Base-by-base conservation (phyloP, 495 filamentous ascomycete species). In the Penicillium macrosclerotiorum region DNA sequence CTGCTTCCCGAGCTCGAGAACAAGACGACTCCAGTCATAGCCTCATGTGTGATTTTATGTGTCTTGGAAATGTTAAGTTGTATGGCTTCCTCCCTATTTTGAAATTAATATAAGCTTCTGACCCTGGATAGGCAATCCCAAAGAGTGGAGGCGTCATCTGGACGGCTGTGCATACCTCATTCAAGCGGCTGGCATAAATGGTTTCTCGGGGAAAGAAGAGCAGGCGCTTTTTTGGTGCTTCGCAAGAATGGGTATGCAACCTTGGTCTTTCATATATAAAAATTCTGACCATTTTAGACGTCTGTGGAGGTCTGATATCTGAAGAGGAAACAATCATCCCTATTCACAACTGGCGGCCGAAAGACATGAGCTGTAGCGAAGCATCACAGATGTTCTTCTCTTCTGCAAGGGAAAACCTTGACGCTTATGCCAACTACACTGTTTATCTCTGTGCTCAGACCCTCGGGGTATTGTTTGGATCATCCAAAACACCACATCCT, bases 221-320 rank as follows among this genome's bases (percentile, higher is more conserved):
- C 68, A 73, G 44, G 71, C 68, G 0, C 52, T 72, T 2, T 75
- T 73, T 38, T 75, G 72, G 72, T 75, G 72, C 42, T 73, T 69
- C 47, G 72, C 70, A 8, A 37, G 70, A 18, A 75, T 75, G 72
- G 71, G 71, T 67, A 55, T n/a, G 52, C 11, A 1, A 8, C 2
- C 4, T 26, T 20, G 6, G 3, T 5, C 20, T 13, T n/a, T 18
- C 26, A 11, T 3, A 6, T 25, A 19, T 3, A 0, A 1, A 30
- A 23, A 16, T 40, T 8, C 27, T 47, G 16, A 38, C 17, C 8
- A 32, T 8, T 14, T 4, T 18, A 66, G 63, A 67, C 36, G 57
- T 75, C 31, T 72, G 72, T 37, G 72, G 67, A 40, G 70, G 67
- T 22, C 64, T 75, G 18, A 72, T 75, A 31, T 66, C 64, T 20